These are phyloP conservation scores for Oxyria digyna DNA, from an alignment of 148 eudicot species.

Conservation along the genomic window DNA sequence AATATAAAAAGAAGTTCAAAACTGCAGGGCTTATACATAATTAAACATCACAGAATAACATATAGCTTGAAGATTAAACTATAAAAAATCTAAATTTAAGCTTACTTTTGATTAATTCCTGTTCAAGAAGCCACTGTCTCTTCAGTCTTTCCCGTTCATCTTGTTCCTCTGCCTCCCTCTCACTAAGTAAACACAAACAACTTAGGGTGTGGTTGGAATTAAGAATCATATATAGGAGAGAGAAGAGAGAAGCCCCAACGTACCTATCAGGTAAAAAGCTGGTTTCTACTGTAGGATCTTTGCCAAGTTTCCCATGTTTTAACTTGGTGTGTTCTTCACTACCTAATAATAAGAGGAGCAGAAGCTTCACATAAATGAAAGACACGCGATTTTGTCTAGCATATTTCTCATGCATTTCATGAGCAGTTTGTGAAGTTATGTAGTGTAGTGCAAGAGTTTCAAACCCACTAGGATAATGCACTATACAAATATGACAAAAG, in stretches of 20 bases:
- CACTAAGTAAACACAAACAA: slow-evolving; percentile 30
- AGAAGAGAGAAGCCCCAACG: slow-evolving; percentile 7
- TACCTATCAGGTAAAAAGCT: slow-evolving; percentile 98
- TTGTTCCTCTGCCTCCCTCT: slow-evolving; percentile 96
- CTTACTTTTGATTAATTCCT: slow-evolving; percentile 73
- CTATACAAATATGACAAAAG: background rate
- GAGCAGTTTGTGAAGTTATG: background rate
- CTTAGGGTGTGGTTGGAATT: background rate
- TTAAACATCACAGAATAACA: background rate
- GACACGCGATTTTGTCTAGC: background rate
- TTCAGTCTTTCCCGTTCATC: slow-evolving; percentile 87
- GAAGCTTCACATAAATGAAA: background rate
- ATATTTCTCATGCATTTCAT: background rate
- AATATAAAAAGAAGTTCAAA: slow-evolving; percentile 6
- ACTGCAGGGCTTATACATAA: background rate
- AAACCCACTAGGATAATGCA: background rate
- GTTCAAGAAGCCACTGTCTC: slow-evolving; percentile 72
- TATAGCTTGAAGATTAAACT: background rate
- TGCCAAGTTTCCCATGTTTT: slow-evolving; percentile 58
- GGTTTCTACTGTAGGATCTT: slow-evolving; percentile 97
- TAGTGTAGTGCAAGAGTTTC: background rate
- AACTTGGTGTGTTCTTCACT: slow-evolving; percentile 26
- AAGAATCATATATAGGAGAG: background rate
- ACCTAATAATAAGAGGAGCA: slow-evolving; percentile 19
- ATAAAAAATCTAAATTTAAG: background rate